Conservation (phyloP, 202 grass and related monocot genomes). For the Setaria viridis region DNA sequence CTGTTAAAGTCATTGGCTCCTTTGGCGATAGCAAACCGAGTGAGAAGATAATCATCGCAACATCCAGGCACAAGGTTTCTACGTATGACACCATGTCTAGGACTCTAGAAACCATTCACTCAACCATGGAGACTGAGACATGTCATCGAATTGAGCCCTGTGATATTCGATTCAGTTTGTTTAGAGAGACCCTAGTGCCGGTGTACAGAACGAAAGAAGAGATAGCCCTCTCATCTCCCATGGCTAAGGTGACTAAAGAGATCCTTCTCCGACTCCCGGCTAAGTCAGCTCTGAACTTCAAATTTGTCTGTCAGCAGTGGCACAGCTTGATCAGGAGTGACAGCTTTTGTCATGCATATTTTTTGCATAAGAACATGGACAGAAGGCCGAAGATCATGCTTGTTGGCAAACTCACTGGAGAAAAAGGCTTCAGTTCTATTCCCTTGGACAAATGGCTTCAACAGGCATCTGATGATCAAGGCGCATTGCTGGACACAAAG, state of each 20-base stretch:
- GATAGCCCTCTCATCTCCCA: neutral
- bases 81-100: neutral
- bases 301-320: slow-evolving; percentile 29
- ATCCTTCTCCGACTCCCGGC: neutral
- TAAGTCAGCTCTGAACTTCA: neutral
- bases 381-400: slow-evolving; percentile 20
- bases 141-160: neutral
- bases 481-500: slow-evolving; percentile 6
- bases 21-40: neutral
- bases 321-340: neutral
- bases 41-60: neutral
- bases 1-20: neutral
- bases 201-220: slow-evolving; percentile 16
- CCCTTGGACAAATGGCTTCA: neutral
- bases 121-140: neutral
- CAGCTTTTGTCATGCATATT: neutral
- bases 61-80: neutral
- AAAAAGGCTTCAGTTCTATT: neutral
- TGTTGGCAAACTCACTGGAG: neutral
- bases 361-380: neutral
- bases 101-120: neutral
- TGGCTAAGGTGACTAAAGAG: neutral
- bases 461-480: neutral
- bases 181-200: neutral
- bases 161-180: neutral